Conservation (phyloP, 1,284 basidiomycete genomes). For the Pseudozyma pruni region DNA sequence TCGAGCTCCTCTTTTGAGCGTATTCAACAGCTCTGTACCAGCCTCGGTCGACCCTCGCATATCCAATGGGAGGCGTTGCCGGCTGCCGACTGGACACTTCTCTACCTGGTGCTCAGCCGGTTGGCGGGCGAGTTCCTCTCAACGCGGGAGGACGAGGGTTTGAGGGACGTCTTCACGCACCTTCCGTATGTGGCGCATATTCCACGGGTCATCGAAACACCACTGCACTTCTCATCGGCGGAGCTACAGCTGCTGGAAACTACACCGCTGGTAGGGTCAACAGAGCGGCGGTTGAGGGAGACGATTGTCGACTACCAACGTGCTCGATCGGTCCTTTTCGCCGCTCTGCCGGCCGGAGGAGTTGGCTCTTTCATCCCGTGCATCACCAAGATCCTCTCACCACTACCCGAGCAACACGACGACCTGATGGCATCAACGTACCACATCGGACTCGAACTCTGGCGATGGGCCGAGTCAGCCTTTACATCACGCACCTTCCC, state of each 20-base stretch:
- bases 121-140: conserved; percentile 1
- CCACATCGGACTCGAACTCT: conserved; percentile 26
- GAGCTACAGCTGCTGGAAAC: conserved; percentile 43
- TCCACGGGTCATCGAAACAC: conserved; percentile 38
- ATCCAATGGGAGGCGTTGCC: no score
- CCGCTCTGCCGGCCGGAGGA: not conserved
- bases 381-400: not conserved
- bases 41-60: not conserved
- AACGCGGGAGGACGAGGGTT: not conserved
- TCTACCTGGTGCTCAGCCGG: conserved; percentile 34
- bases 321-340: not conserved
- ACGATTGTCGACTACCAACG: conserved; percentile 19
- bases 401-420: not conserved
- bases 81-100: conserved; percentile 30
- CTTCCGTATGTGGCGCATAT: conserved; percentile 45
- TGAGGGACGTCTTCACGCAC: conserved; percentile 14
- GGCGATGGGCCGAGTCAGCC: conserved; percentile 55
- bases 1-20: conserved; percentile 5
- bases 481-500: conserved; percentile 61
- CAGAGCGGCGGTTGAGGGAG: conserved; percentile 27
- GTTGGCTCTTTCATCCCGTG: not conserved
- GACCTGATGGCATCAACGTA: conserved; percentile 8
- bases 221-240: conserved; percentile 32
- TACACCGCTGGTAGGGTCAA: conserved; percentile 47
- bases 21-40: not conserved